Base-by-base conservation (phyloP, 2,329 filamentous ascomycete species). In the Epichloe sibirici region DNA sequence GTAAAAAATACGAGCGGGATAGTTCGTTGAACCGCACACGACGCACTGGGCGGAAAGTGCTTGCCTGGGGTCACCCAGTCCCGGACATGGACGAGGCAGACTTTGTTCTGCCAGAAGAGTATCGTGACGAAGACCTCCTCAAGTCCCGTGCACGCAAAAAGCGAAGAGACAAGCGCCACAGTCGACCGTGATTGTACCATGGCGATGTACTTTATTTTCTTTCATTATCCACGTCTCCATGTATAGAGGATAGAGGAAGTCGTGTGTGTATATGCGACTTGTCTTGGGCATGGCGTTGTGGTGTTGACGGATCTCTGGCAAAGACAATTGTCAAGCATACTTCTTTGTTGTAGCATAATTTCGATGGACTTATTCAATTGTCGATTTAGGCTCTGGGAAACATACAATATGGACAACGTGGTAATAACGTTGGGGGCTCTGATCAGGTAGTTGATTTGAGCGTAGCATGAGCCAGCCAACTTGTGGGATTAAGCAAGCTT, bases 21-120 rank as follows among this genome's bases (percentile, higher is more conserved):
- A 81, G 83, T 6, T 89, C 90, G 9, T 69, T 95, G n/a, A 85
- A 81, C 56, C 82, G 81, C 58, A 75, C 81, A 48, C 78, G 89
- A 37, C 81, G 87, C 50, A 80, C 82, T 48, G 81, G 82, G 44
- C 77, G 88, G 48, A 86, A 78, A 49, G 75, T 83, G 15, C 74
- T 85, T 47, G 91, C 90, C 3, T 97, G 93, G 77, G 91, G 91
- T 0, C 79, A 85, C 28, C 78, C 86, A 0, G 69, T 97, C 21
- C 90, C 90, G 1, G 88, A 95, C 13, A 72, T 85, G 53, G 65
- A 72, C 5, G 79, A 87, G 63, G 65, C 65, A 35, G 87, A 95
- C 43, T 97, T 96, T 64, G 75, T 80, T 53, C 71, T 95, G 49
- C 88, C 90, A 0, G 73, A 78, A 6, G 85, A 85, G 39, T 80